Evolutionary conservation across 441 rosid species (phyloP), one percentile per base, ranked within the genome.

Genomic region (Caryocar brasiliense): DNA sequence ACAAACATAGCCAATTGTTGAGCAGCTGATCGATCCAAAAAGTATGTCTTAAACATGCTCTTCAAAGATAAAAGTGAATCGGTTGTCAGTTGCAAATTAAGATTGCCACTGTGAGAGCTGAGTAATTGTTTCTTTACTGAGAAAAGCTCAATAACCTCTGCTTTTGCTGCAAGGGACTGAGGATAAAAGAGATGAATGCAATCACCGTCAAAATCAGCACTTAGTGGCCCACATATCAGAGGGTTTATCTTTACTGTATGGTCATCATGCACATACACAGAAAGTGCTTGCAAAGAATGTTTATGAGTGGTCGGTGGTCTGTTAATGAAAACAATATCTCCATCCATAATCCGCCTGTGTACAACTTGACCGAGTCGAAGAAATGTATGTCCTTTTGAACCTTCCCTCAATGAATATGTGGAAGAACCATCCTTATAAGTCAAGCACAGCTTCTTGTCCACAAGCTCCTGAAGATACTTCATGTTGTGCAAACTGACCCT

Each of bases 141-240:
- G 52, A 92, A 88, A 30, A 92, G 90, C 66, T 92, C 96, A 55
- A 82, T 13, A 22, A 83, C 99, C 68, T 92, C 99, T 1, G 99
- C 97, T 73, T 81, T 88, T 17, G 99, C 97, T 23, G 75, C 66
- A 50, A 79, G 78, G 3, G 95, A 85, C 64, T 92, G 97, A 0
- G 99, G 99, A 62, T 88, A 92, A 61, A 88, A 92, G 2, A 92
- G 49, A 57, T 88, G 96, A 61, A 88, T 71, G 28, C 95, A 88
- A 45, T 92, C 97, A 9, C 99, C 99, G 64, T 92, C 99, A 61
- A 92, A 92, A 68, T 92, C 95, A 54, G 97, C 97, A 71, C 97
- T 75, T 32, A 92, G 48, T 0, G 99, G 97, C 32, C 85, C 76
- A 71, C 99, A 92, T 28, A 92, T 88, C 9, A 92, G 58, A 21